phyloP scores from a whole-genome alignment of 768 basidiomycete genomes.

The Hygrophoropsis aurantiaca region DNA sequence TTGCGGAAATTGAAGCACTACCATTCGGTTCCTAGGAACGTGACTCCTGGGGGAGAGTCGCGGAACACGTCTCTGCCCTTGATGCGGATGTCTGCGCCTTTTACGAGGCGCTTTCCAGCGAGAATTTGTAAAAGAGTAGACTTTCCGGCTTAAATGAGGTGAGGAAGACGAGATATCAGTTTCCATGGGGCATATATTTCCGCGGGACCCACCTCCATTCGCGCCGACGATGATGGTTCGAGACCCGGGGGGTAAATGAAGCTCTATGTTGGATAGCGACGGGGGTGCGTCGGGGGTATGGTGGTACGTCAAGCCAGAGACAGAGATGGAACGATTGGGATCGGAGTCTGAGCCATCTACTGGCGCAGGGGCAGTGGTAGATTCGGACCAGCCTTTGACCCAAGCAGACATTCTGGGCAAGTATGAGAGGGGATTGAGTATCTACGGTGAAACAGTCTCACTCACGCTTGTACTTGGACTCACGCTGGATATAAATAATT shows the following conservation, averaged over 20 bases:
- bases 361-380: conserved; percentile 5
- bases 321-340: conserved; percentile 27
- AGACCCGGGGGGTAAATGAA: conserved; percentile 71
- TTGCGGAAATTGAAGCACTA: conserved; percentile 19
- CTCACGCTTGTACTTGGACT: too few relatives aligned
- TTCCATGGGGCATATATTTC: conserved; percentile 1
- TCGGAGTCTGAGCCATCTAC: not conserved
- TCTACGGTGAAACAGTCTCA: too few relatives aligned
- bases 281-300: conserved; percentile 44
- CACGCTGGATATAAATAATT: too few relatives aligned
- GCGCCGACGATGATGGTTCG: conserved; percentile 88
- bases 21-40: conserved; percentile 96
- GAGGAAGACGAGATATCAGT: conserved; percentile 11
- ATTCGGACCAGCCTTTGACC: conserved; percentile 4
- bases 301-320: conserved; percentile 56
- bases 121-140: conserved; percentile 94
- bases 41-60: conserved; percentile 76
- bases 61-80: conserved; percentile 88
- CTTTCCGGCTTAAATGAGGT: conserved; percentile 83
- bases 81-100: conserved; percentile 62
- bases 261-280: conserved; percentile 62
- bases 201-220: conserved; percentile 73
- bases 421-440: too few relatives aligned
- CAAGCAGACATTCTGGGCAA: not conserved
- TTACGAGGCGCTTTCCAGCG: conserved; percentile 85